Base-by-base conservation (phyloP, 495 filamentous ascomycete genomes). In the Penicillium coffeae region DNA sequence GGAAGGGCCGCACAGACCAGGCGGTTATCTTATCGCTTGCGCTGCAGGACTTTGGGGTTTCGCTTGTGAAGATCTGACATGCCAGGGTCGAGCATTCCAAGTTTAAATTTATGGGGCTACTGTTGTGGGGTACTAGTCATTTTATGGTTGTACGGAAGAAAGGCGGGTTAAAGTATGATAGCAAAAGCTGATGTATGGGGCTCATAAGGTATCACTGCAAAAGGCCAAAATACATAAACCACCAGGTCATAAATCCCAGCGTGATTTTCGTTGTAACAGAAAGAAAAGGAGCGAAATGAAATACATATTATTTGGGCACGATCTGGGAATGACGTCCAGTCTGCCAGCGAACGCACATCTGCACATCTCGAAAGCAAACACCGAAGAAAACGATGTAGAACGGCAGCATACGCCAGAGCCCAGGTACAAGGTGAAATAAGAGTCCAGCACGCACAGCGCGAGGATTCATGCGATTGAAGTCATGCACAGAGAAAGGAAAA, bases 401-500 rank as follows among this genome's bases (percentile, higher is more conserved):
- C 38, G 22, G 38, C n/a, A n/a, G 37, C 13, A 25, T 41, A 20
- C 38, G 22, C 32, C 12, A 46, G 21, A 15, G 15, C 32, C 21
- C 8, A 12, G 13, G 21, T 27, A 38, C 8, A 43, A 52, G 8
- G 25, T 30, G 36, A 47, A 54, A 32, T 43, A 54, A 22, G 46
- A 54, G 50, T 52, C 47, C 50, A 47, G 44, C 40, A 59, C 59
- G 59, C 40, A 50, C 59, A 54, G 52, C 55, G 55, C 47, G 48
- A 45, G 50, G 51, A 50, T 43, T 47, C 40, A 47, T 42, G 52
- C 49, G 39, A 44, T 47, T 38, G 38, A 58, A 58, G 45, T 53
- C 52, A 62, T 62, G 52, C 55, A 55, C 48, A 58, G 27, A 56
- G 52, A 61, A 56, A 38, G 49, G 47, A 54, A 56, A 38, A 51